Evolutionary conservation across 2,329 filamentous ascomycete genomes (phyloP), one percentile per base, ranked within the genome.

Genomic region (Colletotrichum spaethianum): DNA sequence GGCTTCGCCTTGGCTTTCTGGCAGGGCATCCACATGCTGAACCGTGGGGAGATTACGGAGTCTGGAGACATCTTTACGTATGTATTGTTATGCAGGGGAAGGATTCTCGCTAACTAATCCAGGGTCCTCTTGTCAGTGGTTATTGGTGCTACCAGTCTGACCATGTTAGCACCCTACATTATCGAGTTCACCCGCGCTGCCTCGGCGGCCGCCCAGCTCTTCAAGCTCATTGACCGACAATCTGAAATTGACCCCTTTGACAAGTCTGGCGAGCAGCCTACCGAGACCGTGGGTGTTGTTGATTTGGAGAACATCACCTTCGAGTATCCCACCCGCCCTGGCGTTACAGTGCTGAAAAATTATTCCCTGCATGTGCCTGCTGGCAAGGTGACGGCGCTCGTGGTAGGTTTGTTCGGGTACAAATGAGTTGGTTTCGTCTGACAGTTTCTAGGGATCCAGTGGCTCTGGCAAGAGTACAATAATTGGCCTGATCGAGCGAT

Each of bases 1-100:
- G 83, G 83, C 12, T 84, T 83, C 56, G 83, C 80, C 1, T 78
- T 86, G 7, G 82, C 82, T 9, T 86, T 86, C 63, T 86, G 84
- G 84, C 84, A 85, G 67, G 84, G 84, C 11, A 75, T 85, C 44
- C 77, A 76, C 36, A 81, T 86, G 78, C 76, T 81, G 20, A 75
- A 78, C 12, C 76, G 75, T 1, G 83, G 83, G 16, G 81, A 84
- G 64, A 82, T 86, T 33, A 48, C 73, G 1, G 75, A 79, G 9
- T 76, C 80, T 7, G 84, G 84, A 14, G 77, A 79, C 14, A 82
- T 86, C 36, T 83, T 86, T 42, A 84, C 79, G 79, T 82, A 70
- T 60, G 80, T 75, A 23, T 40, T 1, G 7, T 40, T 14, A 16
- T 33, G 4, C 4, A 23, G 9, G 20, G 2, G 4, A n/a, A 2